Evolutionary conservation across 352 stramenopile genomes (phyloP).

Genomic region (Globisporangium spinosum): DNA sequence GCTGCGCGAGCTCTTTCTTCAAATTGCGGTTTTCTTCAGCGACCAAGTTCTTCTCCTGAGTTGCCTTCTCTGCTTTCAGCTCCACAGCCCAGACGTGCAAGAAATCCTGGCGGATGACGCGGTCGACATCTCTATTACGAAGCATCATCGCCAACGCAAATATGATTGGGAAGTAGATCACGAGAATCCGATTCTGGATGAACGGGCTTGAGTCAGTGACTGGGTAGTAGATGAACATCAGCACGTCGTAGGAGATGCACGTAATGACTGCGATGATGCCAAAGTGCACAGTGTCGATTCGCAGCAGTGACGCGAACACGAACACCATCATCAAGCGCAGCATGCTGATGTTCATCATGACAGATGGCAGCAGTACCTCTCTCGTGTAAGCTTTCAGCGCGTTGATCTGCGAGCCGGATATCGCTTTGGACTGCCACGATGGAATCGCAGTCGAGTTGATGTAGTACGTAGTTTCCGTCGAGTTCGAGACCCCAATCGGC

Average conservation of each 20-base stretch:
- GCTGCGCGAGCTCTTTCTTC: constrained; percentile 71
- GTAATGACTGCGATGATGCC: constrained; percentile 46
- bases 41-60: constrained; percentile 75
- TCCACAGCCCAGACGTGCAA: constrained; percentile 76
- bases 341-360: constrained; percentile 81
- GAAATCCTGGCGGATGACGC: constrained; percentile 76
- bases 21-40: constrained; percentile 76
- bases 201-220: constrained; percentile 52
- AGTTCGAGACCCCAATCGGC: constrained; percentile 37
- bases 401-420: constrained; percentile 48
- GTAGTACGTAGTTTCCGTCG: constrained; percentile 41
- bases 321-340: constrained; percentile 75
- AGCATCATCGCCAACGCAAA: constrained; percentile 68
- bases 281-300: constrained; percentile 75
- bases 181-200: constrained; percentile 61
- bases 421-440: constrained; percentile 55
- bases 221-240: constrained; percentile 67
- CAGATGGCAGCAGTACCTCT: constrained; percentile 56
- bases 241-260: constrained; percentile 54
- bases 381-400: constrained; percentile 64
- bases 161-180: constrained; percentile 66
- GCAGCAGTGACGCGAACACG: constrained; percentile 66
- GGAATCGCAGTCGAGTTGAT: constrained; percentile 47
- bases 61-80: constrained; percentile 65
- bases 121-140: constrained; percentile 70